Conservation (phyloP, 176 grass and related monocot species). For the Carex pumila region DNA sequence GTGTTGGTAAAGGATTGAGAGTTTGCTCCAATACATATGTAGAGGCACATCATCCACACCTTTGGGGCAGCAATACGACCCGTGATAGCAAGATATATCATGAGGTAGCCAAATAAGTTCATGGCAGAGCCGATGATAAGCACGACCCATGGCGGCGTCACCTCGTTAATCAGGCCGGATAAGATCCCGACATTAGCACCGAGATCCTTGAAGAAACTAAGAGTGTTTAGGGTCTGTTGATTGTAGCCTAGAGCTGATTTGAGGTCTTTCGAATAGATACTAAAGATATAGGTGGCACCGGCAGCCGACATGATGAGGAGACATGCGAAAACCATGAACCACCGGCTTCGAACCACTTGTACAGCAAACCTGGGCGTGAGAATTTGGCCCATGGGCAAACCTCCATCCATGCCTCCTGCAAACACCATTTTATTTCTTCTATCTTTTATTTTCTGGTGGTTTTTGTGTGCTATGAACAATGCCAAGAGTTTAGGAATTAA, state of each 20-base stretch:
- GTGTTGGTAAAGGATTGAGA: conserved; percentile 86
- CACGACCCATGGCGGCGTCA: conserved; percentile 62
- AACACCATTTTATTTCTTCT: conserved; percentile 47
- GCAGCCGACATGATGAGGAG: conserved; percentile 62
- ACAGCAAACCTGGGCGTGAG: conserved; percentile 31
- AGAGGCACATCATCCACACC: conserved; percentile 49
- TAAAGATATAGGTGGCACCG: conserved; percentile 83
- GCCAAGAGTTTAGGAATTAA: background rate
- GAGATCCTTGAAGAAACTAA: conserved; percentile 82
- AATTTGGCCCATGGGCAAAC: conserved; percentile 16
- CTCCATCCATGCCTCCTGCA: conserved; percentile 20
- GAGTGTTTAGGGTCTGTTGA: conserved; percentile 76
- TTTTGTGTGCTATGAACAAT: background rate
- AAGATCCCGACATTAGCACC: conserved; percentile 65
- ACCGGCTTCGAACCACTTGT: conserved; percentile 52
- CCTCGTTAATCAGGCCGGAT: conserved; percentile 63
- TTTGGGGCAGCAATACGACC: conserved; percentile 17
- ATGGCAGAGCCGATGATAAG: conserved; percentile 55
- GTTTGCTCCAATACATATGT: conserved; percentile 63
- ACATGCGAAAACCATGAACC: conserved; percentile 89
- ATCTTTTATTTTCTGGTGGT: background rate
- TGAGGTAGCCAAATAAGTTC: conserved; percentile 68
- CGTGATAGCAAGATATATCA: conserved; percentile 63
- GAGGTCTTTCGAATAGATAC: conserved; percentile 46
- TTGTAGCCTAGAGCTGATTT: conserved; percentile 64